phyloP scores from a whole-genome alignment of 345 rosid species.

The Eucalyptus tenuipes region DNA sequence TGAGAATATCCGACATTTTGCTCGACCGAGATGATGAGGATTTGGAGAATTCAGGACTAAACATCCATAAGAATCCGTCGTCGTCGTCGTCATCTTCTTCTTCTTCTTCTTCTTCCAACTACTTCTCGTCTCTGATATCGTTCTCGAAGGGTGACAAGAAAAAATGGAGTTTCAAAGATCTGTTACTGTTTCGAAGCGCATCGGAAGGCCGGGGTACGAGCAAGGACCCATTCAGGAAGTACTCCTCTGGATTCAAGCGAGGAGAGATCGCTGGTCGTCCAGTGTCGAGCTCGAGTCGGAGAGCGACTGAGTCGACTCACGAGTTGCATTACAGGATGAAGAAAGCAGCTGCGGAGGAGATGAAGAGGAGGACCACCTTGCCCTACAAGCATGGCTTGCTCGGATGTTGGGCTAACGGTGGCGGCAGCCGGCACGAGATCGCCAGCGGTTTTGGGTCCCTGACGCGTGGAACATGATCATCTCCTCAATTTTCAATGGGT shows the following conservation, averaged over 20 bases:
- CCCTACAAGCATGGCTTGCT: constrained; percentile 36
- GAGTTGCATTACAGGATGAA: constrained; percentile 33
- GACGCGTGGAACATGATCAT: not conserved
- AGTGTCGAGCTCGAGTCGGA: not conserved
- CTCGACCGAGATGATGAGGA: constrained; percentile 1
- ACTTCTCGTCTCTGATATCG: not conserved
- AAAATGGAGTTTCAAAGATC: constrained; percentile 9
- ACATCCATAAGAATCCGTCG: not conserved
- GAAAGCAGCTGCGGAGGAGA: constrained; percentile 31
- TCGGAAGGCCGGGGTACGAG: constrained; percentile 5
- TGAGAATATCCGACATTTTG: constrained; percentile 6
- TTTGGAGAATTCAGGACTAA: not conserved
- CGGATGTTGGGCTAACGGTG: constrained; percentile 33
- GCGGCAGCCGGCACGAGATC: constrained; percentile 28
- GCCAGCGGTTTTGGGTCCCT: constrained; percentile 51
- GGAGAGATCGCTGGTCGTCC: not conserved
- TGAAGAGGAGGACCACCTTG: constrained; percentile 34
- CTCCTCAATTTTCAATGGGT: not conserved
- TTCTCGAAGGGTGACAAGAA: not conserved
- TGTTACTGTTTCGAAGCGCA: constrained; percentile 4
- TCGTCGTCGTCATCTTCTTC: not conserved
- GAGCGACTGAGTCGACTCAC: constrained; percentile 14
- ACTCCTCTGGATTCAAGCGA: not conserved
- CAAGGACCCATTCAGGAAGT: constrained; percentile 3
- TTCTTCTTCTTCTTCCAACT: not conserved